These are phyloP conservation scores for Anisogramma anomala DNA, from an alignment of 2,329 filamentous ascomycete species.

Conservation along the genomic window DNA sequence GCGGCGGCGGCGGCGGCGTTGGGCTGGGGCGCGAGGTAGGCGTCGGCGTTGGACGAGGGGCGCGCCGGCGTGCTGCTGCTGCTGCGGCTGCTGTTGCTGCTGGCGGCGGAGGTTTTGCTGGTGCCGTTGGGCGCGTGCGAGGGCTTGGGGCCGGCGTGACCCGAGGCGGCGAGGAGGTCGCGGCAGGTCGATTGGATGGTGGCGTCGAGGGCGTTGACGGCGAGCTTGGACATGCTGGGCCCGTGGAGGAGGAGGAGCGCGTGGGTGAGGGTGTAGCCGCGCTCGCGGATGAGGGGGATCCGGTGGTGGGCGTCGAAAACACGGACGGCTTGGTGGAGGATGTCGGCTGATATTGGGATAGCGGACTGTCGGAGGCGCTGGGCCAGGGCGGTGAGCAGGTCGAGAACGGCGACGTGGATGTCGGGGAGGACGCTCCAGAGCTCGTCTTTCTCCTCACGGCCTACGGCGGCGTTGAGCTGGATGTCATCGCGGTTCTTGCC, in stretches of 20 bases:
- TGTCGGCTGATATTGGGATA: slow-evolving; percentile 47
- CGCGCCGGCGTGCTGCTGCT: slow-evolving; percentile 25
- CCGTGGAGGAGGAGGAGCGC: slow-evolving; percentile 51
- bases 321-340: slow-evolving; percentile 61
- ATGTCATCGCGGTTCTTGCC: slow-evolving; percentile 36
- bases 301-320: slow-evolving; percentile 51
- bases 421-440: slow-evolving; percentile 63
- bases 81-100: slow-evolving; percentile 14
- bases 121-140: slow-evolving; percentile 7
- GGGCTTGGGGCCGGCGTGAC: slow-evolving; percentile 22
- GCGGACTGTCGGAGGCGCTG: slow-evolving; percentile 46
- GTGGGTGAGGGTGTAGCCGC: slow-evolving; percentile 48
- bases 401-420: slow-evolving; percentile 61
- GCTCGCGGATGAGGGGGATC: slow-evolving; percentile 42
- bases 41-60: slow-evolving; percentile 54
- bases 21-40: slow-evolving; percentile 46
- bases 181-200: slow-evolving; percentile 60
- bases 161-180: slow-evolving; percentile 52
- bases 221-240: slow-evolving; percentile 52
- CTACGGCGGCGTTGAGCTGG: slow-evolving; percentile 61
- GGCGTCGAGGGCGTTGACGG: slow-evolving; percentile 49
- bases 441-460: slow-evolving; percentile 69
- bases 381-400: slow-evolving; percentile 46
- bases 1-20: slow-evolving; percentile 37
- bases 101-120: slow-evolving; percentile 2